Evolutionary conservation across 805 yeast species (phyloP).

Genomic region (Saturnispora besseyi): DNA sequence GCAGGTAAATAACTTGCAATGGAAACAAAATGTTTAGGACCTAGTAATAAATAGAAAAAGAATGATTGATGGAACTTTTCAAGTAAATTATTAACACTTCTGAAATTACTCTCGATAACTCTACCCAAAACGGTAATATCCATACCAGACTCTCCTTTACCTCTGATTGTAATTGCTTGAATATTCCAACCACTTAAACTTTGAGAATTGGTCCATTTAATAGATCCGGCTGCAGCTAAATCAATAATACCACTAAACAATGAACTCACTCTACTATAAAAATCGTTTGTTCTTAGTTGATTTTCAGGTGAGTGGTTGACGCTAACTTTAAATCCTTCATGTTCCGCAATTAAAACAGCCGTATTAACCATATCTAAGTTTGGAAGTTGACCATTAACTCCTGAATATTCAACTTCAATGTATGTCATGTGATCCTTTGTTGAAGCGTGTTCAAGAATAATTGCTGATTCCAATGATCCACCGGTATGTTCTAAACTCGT

Average conservation of each 20-base stretch:
- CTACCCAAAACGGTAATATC: slow-evolving; percentile 93
- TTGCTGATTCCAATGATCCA: slow-evolving; percentile 87
- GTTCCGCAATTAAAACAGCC: slow-evolving; percentile 62
- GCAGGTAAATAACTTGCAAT: slow-evolving; percentile 90
- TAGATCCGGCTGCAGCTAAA: slow-evolving; percentile 63
- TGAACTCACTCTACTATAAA: slow-evolving; percentile 47
- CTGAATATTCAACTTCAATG: slow-evolving; percentile 71
- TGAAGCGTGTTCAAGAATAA: slow-evolving; percentile 69
- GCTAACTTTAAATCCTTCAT: slow-evolving; percentile 65
- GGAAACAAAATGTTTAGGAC: slow-evolving; percentile 76
- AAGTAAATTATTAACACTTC: slow-evolving; percentile 82
- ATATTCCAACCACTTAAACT: slow-evolving; percentile 95
- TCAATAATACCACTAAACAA: slow-evolving; percentile 57
- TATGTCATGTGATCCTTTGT: slow-evolving; percentile 58
- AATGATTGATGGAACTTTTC: slow-evolving; percentile 97
- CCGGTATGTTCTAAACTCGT: slow-evolving; percentile 77
- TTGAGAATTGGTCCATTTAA: slow-evolving; percentile 57
- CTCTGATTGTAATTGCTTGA: slow-evolving; percentile 77
- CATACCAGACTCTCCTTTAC: slow-evolving; percentile 40
- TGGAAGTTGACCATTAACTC: slow-evolving; percentile 92
- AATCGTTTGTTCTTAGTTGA: slow-evolving; percentile 39
- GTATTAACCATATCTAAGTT: slow-evolving; percentile 83
- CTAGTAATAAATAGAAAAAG: slow-evolving; percentile 77
- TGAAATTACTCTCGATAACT: slow-evolving; percentile 73
- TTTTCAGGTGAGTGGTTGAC: slow-evolving; percentile 50